Evolutionary conservation across 139 green algal species (phyloP), one percentile per base, ranked within the genome.

Genomic region (Nannochloris sp.): DNA sequence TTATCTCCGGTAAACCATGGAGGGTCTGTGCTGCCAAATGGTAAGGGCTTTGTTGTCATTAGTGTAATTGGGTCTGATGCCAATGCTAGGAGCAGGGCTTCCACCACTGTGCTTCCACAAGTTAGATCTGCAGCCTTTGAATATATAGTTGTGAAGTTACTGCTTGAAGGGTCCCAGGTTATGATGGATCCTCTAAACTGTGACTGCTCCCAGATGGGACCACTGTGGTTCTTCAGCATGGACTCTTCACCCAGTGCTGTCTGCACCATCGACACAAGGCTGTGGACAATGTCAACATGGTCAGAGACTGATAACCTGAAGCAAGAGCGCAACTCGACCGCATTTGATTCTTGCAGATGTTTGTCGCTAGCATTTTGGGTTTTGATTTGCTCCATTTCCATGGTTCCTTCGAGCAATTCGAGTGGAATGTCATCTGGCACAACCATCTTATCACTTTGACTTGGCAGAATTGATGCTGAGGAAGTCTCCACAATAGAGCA

Each of bases 41-140:
- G 49, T 40, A 81, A 48, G 11, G 36, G 40, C n/a, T 81, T 66
- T 2, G 51, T 16, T 10, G 62, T 79, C 23, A 81, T 40, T 36
- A 81, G 11, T 4, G 75, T 81, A 9, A 53, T 14, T 15, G 69
- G 67, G 10, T 18, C 18, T n/a, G 18, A 21, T 10, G 44, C 51
- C 24, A 62, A 36, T 21, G 60, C 36, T n/a, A 25, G 24, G 27
- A 75, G 62, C 48, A 65, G 8, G 34, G 34, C 34, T 40, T 40
- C 34, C 5, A 40, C 34, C 8, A 40, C 34, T 40, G 34, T 40
- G 34, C 1, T 40, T 40, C 8, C 34, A 40, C 34, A 40, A 14
- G 34, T 40, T 14, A 40, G 34, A 9, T 40, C 34, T 40, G 34
- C 34, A 40, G 34, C 8, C 34, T 40, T 40, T 9, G 34, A 40